Percentiles rank a stretch among this genome's conserved stretches.
Evolutionary conservation across 2,329 filamentous ascomycete species (phyloP).

Genomic region (Colletotrichum scovillei): DNA sequence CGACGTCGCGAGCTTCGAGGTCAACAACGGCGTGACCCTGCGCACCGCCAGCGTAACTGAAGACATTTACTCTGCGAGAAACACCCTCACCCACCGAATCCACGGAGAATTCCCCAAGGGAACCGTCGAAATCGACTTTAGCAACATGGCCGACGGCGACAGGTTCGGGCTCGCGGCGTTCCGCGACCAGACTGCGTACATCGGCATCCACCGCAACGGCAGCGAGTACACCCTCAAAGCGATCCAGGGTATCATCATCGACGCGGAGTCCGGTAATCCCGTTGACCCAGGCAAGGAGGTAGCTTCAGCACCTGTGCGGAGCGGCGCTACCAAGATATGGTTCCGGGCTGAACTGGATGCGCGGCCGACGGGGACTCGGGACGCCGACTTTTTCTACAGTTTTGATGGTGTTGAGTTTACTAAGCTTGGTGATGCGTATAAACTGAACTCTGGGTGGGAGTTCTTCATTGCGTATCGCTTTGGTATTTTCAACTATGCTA

Average conservation of each 20-base stretch:
- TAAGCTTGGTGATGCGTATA: constrained; percentile 45
- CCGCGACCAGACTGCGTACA: constrained; percentile 63
- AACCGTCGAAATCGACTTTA: constrained; percentile 62
- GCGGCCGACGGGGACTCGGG: constrained; percentile 37
- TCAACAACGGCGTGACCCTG: constrained; percentile 58
- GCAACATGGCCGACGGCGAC: constrained; percentile 62
- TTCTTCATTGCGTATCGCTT: constrained; percentile 62
- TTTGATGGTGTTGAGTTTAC: constrained; percentile 42
- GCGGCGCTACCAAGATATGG: constrained; percentile 38
- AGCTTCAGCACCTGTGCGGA: constrained; percentile 38
- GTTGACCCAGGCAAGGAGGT: constrained; percentile 36
- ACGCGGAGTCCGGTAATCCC: constrained; percentile 42
- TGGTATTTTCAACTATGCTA: constrained; percentile 62
- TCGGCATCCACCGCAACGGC: constrained; percentile 58
- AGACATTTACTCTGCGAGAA: constrained; percentile 60
- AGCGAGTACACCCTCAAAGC: constrained; percentile 44
- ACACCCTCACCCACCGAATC: constrained; percentile 60
- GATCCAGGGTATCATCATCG: constrained; percentile 51
- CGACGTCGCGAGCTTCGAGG: constrained; percentile 56
- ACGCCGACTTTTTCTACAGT: constrained; percentile 38
- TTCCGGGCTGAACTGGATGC: constrained; percentile 40
- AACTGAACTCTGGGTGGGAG: constrained; percentile 54
- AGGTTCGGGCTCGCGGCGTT: constrained; percentile 63
- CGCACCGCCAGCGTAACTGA: constrained; percentile 62
- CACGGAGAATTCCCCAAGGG: constrained; percentile 56